Evolutionary conservation across 2,329 filamentous ascomycete species (phyloP).

Genomic region (Dactylonectria estremocensis): DNA sequence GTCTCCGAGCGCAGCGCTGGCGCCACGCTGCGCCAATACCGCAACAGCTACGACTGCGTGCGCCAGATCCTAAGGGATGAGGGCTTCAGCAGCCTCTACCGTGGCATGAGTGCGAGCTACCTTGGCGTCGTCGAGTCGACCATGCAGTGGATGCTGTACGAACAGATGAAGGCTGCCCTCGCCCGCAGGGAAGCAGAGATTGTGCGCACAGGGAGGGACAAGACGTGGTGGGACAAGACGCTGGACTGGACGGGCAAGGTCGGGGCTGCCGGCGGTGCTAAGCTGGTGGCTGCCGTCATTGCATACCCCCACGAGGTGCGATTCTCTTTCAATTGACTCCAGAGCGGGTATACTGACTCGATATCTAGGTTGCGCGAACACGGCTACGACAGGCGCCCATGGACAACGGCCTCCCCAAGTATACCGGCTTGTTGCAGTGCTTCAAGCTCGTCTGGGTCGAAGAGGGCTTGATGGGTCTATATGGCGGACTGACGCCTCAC

Average conservation of each 20-base stretch:
- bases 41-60: constrained; percentile 90
- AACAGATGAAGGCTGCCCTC: constrained; percentile 88
- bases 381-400: constrained; percentile 88
- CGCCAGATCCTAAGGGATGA: constrained; percentile 86
- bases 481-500: constrained; percentile 93
- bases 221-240: constrained; percentile 80
- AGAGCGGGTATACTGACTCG: constrained; percentile 7
- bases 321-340: constrained; percentile 17
- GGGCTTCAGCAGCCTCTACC: constrained; percentile 86
- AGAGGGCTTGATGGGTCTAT: constrained; percentile 88
- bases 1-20: constrained; percentile 73
- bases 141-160: constrained; percentile 94
- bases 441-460: constrained; percentile 91
- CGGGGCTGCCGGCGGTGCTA: constrained; percentile 85
- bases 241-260: constrained; percentile 86
- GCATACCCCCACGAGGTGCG: constrained; percentile 94
- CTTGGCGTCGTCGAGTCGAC: constrained; percentile 92
- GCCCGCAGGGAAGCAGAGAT: constrained; percentile 74
- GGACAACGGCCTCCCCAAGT: constrained; percentile 81
- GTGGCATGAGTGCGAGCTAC: constrained; percentile 92
- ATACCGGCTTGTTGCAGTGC: constrained; percentile 90
- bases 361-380: constrained; percentile 80
- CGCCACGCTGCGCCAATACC: constrained; percentile 77
- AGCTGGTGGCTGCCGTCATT: constrained; percentile 85
- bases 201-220: constrained; percentile 71